These are phyloP conservation scores for Neonectria neomacrospora DNA, from an alignment of 2,329 filamentous ascomycete species.

Conservation along the genomic window DNA sequence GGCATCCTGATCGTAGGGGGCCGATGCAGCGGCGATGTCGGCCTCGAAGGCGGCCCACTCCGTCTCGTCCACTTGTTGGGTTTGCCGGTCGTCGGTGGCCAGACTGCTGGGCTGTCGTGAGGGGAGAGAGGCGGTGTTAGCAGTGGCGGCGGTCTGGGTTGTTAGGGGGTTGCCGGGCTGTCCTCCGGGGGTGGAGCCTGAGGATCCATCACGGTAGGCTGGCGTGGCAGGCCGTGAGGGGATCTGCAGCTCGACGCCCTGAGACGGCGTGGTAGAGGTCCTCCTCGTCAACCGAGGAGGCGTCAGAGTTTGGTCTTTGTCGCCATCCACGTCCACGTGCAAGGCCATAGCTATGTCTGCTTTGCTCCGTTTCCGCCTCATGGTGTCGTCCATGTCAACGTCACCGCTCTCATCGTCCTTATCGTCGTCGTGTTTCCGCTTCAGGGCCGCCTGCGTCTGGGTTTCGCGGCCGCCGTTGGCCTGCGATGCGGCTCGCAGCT, in stretches of 20 bases:
- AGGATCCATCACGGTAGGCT: slow-evolving; percentile 54
- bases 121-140: slow-evolving; percentile 44
- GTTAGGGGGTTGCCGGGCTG: slow-evolving; percentile 27
- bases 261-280: slow-evolving; percentile 62
- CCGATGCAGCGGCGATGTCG: slow-evolving; percentile 70
- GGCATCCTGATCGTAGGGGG: slow-evolving; percentile 57
- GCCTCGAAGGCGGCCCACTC: slow-evolving; percentile 91
- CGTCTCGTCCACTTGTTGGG: slow-evolving; percentile 69
- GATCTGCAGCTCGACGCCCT: slow-evolving; percentile 70
- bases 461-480: slow-evolving; percentile 29
- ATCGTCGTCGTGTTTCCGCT: slow-evolving; percentile 51
- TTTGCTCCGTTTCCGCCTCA: slow-evolving; percentile 60
- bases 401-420: slow-evolving; percentile 45
- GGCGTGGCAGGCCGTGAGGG: slow-evolving; percentile 73
- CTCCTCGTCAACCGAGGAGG: slow-evolving; percentile 59
- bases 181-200: slow-evolving; percentile 53
- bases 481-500: slow-evolving; percentile 33
- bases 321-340: slow-evolving; percentile 30
- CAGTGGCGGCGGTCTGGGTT: slow-evolving; percentile 25
- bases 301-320: slow-evolving; percentile 45
- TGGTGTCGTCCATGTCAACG: slow-evolving; percentile 49
- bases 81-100: slow-evolving; percentile 32
- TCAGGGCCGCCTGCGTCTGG: slow-evolving; percentile 37
- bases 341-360: slow-evolving; percentile 45
- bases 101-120: slow-evolving; percentile 43